Evolutionary conservation across 2,329 filamentous ascomycete genomes (phyloP).

Genomic region (Arthrobotrys sinensis): DNA sequence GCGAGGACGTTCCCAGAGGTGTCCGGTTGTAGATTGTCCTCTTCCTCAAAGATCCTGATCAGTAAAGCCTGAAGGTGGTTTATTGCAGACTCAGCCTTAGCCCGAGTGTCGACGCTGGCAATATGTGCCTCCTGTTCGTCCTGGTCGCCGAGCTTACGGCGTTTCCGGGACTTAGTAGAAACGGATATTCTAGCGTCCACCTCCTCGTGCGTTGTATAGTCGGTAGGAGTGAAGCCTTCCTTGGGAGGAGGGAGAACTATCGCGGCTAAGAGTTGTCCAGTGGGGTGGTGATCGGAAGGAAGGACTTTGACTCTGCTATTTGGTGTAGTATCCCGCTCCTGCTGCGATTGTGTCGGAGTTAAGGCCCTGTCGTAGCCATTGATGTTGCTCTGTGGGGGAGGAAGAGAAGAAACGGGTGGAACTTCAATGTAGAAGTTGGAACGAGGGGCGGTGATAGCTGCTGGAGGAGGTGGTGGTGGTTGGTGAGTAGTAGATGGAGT

Average conservation of each 20-base stretch:
- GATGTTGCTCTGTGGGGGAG: slow-evolving; percentile 6
- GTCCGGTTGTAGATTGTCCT: slow-evolving; percentile 77
- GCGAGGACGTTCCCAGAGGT: slow-evolving; percentile 67
- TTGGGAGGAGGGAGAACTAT: slow-evolving; percentile 63
- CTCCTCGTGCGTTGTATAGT: slow-evolving; percentile 42
- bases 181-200: slow-evolving; percentile 39
- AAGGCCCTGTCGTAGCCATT: slow-evolving; percentile 48
- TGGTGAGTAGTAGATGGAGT: slow-evolving; percentile 38
- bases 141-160: slow-evolving; percentile 70
- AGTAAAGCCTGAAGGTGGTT: slow-evolving; percentile 79
- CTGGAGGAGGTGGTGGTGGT: background rate
- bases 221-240: slow-evolving; percentile 43
- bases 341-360: slow-evolving; percentile 18
- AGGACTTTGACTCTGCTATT: slow-evolving; percentile 13
- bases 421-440: slow-evolving; percentile 60
- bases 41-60: slow-evolving; percentile 81
- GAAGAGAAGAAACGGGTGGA: slow-evolving; percentile 45
- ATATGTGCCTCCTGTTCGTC: slow-evolving; percentile 74
- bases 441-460: slow-evolving; percentile 37
- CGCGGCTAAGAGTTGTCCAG: slow-evolving; percentile 59
- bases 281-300: slow-evolving; percentile 38
- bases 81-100: slow-evolving; percentile 82
- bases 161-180: slow-evolving; percentile 47
- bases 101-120: slow-evolving; percentile 81
- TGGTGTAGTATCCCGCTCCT: slow-evolving; percentile 24